Conservation (phyloP, 2,329 filamentous ascomycete species). For the Pleochaeta shiraiana region DNA sequence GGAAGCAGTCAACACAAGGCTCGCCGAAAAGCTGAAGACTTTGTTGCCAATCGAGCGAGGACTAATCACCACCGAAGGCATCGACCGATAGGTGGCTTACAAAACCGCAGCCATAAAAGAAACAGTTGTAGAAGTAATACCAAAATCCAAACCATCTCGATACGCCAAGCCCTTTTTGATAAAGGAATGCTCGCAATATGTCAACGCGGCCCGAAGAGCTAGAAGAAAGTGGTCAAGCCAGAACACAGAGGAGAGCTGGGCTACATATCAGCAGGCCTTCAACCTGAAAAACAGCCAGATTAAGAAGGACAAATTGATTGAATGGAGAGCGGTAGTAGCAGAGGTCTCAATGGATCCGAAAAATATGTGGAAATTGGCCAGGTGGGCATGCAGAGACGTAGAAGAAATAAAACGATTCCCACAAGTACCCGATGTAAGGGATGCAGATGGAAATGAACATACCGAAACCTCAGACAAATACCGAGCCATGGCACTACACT, state of each 20-base stretch:
- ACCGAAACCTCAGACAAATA: neutral
- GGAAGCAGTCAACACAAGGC: neutral
- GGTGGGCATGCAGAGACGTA: neutral
- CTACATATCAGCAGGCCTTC: neutral
- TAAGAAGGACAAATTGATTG: neutral
- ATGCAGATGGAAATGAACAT: neutral
- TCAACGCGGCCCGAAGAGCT: neutral
- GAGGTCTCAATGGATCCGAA: neutral
- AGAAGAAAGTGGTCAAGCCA: neutral
- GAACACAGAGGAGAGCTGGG: neutral
- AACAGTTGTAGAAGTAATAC: too few relatives aligned
- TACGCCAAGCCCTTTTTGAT: too few relatives aligned
- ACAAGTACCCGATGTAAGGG: neutral
- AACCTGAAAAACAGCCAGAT: neutral
- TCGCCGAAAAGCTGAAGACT: too few relatives aligned
- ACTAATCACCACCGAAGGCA: too few relatives aligned
- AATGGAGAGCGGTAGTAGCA: neutral
- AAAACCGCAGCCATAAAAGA: too few relatives aligned
- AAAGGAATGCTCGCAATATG: too few relatives aligned
- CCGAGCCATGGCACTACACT: neutral
- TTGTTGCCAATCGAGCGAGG: too few relatives aligned
- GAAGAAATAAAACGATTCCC: neutral
- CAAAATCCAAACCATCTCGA: too few relatives aligned
- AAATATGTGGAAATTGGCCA: neutral
- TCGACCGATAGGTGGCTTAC: too few relatives aligned